Evolutionary conservation across 148 eudicot genomes (phyloP), one percentile per base, ranked within the genome.

Genomic region (Rheum nobile): DNA sequence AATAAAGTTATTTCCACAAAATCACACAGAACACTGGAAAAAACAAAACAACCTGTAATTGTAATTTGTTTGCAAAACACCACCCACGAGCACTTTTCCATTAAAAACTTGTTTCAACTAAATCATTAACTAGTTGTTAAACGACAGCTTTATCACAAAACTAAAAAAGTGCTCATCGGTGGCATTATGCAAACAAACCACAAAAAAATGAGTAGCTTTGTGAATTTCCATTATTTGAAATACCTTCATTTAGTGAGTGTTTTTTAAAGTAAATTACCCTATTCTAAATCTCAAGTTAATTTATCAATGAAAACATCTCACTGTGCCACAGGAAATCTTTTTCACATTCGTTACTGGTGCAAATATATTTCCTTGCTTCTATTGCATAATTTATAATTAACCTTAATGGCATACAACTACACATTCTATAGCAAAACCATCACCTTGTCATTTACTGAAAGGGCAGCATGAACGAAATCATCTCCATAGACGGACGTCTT

Each of bases 381-480:
- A 59, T 59, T 28, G 67, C 34, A 59, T 57, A 59, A 13, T 11
- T 2, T 16, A 59, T 57, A 59, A 13, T 11, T 2, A 54, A 28
- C 29, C 32, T 14, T 2, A 28, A 68, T 37, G 72, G 44, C 72
- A 68, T 68, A 35, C 16, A 68, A 68, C 72, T 65, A 22, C 38
- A 71, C 24, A 41, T 65, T 34, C 32, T 31, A 34, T 14, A 31
- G 17, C 41, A 65, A 65, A 65, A 41, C 29, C 29, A 69, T 76
- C 70, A 95, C 98, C 97, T 91, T 91, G 59, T 90, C 88, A 78
- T 95, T 87, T 44, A 95, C 81, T 9, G 91, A 87, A 43, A 95
- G 91, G 77, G 98, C 98, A 82, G 98, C 97, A 74, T 87, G 97
- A 76, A 92, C 91, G 76, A 95, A 86, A 75, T 87, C 94, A 73